Conservation (phyloP, 768 basidiomycete genomes). For the Coprinopsis marcescibilis region DNA sequence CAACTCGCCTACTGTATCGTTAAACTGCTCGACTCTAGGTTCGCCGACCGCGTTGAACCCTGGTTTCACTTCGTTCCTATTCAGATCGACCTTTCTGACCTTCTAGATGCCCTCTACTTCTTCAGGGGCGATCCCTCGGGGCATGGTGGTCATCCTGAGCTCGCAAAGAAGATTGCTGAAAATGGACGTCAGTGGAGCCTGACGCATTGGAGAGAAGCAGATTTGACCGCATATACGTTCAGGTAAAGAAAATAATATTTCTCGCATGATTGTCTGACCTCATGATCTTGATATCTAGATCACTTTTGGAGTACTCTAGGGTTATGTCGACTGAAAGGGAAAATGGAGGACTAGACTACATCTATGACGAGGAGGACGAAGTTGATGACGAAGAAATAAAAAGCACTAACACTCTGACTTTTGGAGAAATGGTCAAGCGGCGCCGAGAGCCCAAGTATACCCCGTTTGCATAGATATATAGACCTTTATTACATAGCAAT, state of each 20-base stretch:
- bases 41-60: conserved; percentile 48
- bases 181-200: conserved; percentile 49
- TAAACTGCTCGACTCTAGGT: conserved; percentile 31
- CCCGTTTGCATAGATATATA: too few species aligned
- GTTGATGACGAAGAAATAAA: too few species aligned
- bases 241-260: conserved; percentile 28
- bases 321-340: conserved; percentile 10
- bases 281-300: neutral
- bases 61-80: conserved; percentile 76
- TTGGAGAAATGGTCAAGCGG: too few species aligned
- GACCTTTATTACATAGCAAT: too few species aligned
- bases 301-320: conserved; percentile 11
- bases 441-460: too few species aligned
- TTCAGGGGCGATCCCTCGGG: conserved; percentile 57
- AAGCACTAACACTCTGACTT: too few species aligned
- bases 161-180: conserved; percentile 41
- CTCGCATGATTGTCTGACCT: neutral
- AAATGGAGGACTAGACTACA: conserved; percentile 5
- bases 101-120: conserved; percentile 68
- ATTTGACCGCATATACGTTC: conserved; percentile 46
- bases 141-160: conserved; percentile 48
- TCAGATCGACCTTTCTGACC: conserved; percentile 54
- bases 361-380: neutral
- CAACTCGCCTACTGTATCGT: neutral
- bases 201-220: conserved; percentile 44